A percentile compares a stretch with the other conserved stretches of the same genome.
These are phyloP conservation scores for Solanum bulbocastanum DNA, from an alignment of 257 asterid species.

Conservation along the genomic window DNA sequence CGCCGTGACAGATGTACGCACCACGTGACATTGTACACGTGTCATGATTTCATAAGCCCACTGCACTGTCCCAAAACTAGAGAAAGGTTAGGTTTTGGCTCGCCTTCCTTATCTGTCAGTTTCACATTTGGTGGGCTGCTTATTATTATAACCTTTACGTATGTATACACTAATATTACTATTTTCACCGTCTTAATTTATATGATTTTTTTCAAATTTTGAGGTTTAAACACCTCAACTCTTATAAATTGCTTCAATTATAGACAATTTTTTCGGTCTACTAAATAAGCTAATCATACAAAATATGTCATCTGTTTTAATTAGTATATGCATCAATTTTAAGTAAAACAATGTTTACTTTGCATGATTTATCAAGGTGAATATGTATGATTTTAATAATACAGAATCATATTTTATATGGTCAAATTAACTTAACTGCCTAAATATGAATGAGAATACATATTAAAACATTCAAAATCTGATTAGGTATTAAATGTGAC, in stretches of 20 bases:
- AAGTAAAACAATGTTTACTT: neutral
- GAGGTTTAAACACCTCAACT: neutral
- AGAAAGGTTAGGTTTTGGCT: conserved; percentile 19
- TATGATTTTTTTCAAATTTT: neutral
- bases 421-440: neutral
- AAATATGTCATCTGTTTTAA: neutral
- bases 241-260: neutral
- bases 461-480: neutral
- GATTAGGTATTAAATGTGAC: neutral
- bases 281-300: neutral
- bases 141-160: conserved; percentile 21
- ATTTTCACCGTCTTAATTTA: neutral
- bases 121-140: conserved; percentile 26
- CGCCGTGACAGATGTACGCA: neutral
- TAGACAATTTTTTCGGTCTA: neutral
- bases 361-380: neutral
- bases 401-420: neutral
- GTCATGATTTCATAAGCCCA: neutral
- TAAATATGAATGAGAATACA: neutral
- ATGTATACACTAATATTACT: neutral
- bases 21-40: neutral
- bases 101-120: conserved; percentile 23
- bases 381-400: neutral
- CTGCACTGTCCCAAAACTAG: conserved; percentile 6
- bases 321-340: neutral